Base-by-base conservation (phyloP, 176 grass and related monocot genomes). In the Bolboschoenus planiculmis region DNA sequence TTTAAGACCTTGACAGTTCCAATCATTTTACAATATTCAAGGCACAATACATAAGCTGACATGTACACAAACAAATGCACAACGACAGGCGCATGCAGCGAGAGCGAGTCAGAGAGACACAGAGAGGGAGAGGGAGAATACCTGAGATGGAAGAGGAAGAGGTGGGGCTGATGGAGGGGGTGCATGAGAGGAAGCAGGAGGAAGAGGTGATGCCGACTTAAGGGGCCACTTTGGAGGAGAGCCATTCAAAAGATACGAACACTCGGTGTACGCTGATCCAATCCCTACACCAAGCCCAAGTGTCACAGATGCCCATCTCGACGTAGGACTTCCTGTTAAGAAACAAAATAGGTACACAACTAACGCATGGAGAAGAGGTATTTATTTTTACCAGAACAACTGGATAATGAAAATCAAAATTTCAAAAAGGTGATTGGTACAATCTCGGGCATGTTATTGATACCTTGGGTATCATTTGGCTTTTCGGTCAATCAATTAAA, bases 221-320 rank as follows among this genome's bases (percentile, higher is more conserved):
- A 21, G 89, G 78, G 14, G 88, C 82, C 84, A 61, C 84, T 98
- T 98, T 43, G 90, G 85, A 85, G 92, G 86, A 93, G 87, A 87
- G 24, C 83, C 87, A 88, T 90, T 87, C 84, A 98, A 91, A 61
- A 95, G 77, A 75, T 95, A 98, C 2, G 95, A 98, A 54, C 92
- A 91, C 83, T 98, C 92, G 6, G 89, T 91, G 73, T 93, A 98
- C n/a, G 95, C 95, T 26, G 92, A 85, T 21, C 95, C 95, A 87
- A 95, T 87, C 23, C 95, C 95, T 78, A 90, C 88, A 81, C 95
- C 95, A 82, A 92, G 88, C 81, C 95, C 92, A 84, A 98, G 87
- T 53, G 95, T 92, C 63, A 98, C 89, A 7, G 95, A 89, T 43
- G 92, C 95, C 95, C 95, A 98, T 85, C 95, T 90, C 34, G 87